phyloP scores from a whole-genome alignment of 306 rosid genomes.

The Pueraria montana region DNA sequence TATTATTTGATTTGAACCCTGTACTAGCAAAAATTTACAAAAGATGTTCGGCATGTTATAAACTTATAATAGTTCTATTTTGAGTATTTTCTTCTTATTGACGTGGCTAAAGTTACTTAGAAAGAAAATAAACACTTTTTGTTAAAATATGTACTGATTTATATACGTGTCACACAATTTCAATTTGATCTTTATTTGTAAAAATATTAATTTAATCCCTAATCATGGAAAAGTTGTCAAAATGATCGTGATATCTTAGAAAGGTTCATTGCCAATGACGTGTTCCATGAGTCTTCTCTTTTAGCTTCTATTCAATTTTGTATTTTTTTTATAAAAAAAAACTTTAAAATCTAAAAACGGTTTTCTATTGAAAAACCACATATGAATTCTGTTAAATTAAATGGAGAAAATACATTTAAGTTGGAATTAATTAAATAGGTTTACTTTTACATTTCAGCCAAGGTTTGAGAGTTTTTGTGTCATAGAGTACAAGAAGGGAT shows the following conservation, averaged over 20 bases:
- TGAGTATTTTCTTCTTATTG: not conserved
- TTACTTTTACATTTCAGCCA: too few relatives aligned
- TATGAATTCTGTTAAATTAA: not conserved
- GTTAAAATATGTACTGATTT: not conserved
- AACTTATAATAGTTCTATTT: too few relatives aligned
- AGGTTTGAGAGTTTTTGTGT: not conserved
- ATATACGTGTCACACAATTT: too few relatives aligned
- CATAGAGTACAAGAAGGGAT: not conserved
- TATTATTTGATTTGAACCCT: not conserved
- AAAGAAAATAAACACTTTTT: not conserved
- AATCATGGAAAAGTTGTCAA: too few relatives aligned
- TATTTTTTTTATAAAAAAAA: not conserved
- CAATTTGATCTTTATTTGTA: not conserved
- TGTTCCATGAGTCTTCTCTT: not conserved
- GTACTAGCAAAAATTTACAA: not conserved
- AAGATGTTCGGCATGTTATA: not conserved
- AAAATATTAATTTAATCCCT: not conserved
- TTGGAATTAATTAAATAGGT: not conserved
- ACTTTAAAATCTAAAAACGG: not conserved
- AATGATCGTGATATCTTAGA: not conserved
- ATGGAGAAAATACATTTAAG: not conserved
- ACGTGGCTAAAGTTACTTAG: not conserved
- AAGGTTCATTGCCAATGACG: not conserved
- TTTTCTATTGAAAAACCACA: not conserved
- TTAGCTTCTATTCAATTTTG: not conserved